These are phyloP conservation scores for Lipomyces spencermartinsiae DNA, from an alignment of 805 yeast species.

Conservation along the genomic window DNA sequence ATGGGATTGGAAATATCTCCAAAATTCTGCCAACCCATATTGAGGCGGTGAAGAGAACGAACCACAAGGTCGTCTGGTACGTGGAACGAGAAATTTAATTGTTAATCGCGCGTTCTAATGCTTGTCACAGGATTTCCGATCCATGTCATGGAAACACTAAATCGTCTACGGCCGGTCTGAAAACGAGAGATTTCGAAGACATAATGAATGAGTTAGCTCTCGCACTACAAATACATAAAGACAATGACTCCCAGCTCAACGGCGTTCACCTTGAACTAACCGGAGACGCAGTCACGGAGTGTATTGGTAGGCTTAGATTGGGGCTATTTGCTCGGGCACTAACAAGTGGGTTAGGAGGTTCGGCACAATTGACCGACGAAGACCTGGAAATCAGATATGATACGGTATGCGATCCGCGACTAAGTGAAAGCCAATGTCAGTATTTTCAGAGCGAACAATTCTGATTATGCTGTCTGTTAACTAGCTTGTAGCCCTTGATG, in stretches of 20 bases:
- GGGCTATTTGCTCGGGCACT: background rate
- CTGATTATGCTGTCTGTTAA: constrained; percentile 1
- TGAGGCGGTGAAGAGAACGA: constrained; percentile 48
- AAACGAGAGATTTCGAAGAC: constrained; percentile 53
- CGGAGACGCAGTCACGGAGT: constrained; percentile 54
- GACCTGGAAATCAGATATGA: constrained; percentile 50
- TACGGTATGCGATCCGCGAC: constrained; percentile 54
- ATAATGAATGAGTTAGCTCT: constrained; percentile 49
- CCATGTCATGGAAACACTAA: constrained; percentile 56
- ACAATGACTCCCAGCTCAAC: constrained; percentile 45
- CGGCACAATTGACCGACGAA: constrained; percentile 49
- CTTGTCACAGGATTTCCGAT: constrained; percentile 46
- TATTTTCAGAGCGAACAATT: background rate
- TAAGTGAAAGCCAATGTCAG: constrained; percentile 48
- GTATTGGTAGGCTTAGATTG: constrained; percentile 45
- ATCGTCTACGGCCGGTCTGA: constrained; percentile 48
- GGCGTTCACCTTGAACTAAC: constrained; percentile 54
- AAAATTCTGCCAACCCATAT: constrained; percentile 50
- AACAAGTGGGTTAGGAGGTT: constrained; percentile 42
- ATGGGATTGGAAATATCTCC: constrained; percentile 49
- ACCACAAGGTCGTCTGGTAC: constrained; percentile 52
- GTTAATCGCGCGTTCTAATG: background rate
- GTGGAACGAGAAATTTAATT: background rate
- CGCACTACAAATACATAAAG: constrained; percentile 49
- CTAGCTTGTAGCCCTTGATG: constrained; percentile 46